Evolutionary conservation across 2,329 filamentous ascomycete genomes (phyloP), one percentile per base, ranked within the genome.

Genomic region (Macrophomina pseudophaseolina): DNA sequence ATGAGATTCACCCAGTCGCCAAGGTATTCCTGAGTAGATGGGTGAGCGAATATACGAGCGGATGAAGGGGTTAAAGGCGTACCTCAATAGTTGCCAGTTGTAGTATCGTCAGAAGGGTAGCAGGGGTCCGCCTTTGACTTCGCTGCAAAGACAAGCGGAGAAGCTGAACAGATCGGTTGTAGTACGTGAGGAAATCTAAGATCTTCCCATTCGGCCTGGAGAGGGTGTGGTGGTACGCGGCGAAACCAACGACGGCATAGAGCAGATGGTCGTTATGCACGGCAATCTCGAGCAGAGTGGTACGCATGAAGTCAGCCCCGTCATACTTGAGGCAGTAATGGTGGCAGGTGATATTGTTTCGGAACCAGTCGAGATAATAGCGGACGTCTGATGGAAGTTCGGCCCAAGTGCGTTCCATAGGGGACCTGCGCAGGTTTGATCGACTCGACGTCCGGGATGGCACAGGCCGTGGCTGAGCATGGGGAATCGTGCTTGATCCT

Each of bases 1-100:
- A 95, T 90, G 16, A 98, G 83, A 73, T 96, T 97, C 64, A 96
- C 88, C 93, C 93, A 98, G 75, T 99, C 95, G 12, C 95, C 95
- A 53, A 98, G 85, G 73, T 93, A 96, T 80, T 98, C 95, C 93
- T 97, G 73, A 52, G 62, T 32, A 52, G 58, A 35, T 62, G 66
- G 23, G 58, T 65, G 58, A 60, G 51, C 58, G 42, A 33, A 11
- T 59, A 72, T 49, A 72, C 32, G 14, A 46, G 49, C 18, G 5
- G 12, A 44, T 4, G 16, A 44, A 48, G 28, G 4, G 14, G 56
- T 38, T 44, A 35, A 11, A 35, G 18, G 70, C 82, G 74, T 83
- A 96, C 93, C 87, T 99, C 95, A 66, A 97, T 95, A 3, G 92
- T 96, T 65, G 94, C 93, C 59, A 98, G 86, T 73, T 98, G 94